Evolutionary conservation across 441 rosid genomes (phyloP), one percentile per base, ranked within the genome.

Genomic region (Breynia disticha): DNA sequence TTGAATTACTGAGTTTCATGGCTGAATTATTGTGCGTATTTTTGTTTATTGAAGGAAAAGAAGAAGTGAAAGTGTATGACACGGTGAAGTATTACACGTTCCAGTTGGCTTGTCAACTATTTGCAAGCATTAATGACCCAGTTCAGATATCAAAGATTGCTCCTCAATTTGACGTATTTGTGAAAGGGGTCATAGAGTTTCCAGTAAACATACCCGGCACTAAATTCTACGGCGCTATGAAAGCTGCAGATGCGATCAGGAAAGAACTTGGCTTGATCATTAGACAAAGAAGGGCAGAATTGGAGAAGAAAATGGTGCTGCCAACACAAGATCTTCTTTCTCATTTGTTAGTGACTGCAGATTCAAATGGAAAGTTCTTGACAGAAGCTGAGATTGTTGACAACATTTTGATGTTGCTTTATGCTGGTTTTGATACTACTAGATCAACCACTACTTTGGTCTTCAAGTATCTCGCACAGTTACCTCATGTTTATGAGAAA

Each of bases 341-440:
- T 1, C 72, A 79, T 18, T 66, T 79, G 76, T 20, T 71, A 55
- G 19, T 19, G 16, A 15, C 59, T 4, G 32, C 54, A 7, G 77
- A 66, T 49, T 69, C 65, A 1, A 38, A 63, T 13, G 72, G 74
- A 19, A 1, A 46, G 54, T 59, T 11, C 44, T 57, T 70, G 70
- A 64, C 15, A 4, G 76, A 76, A 9, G 32, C 46, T 22, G 67
- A 72, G 28, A 43, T 76, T 18, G 74, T 79, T 4, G 71, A 79
- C 46, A 76, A 76, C 56, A 72, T 79, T 47, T 62, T 79, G 14
- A 76, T 76, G 14, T 20, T 76, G 46, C 19, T 76, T 56, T 22
- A 74, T 3, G 81, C 77, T 14, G 84, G 78, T 17, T 76, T 76
- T 46, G 78, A 79, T 41, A 76, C 78, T 0, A 64, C 81, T 0